Evolutionary conservation across 768 basidiomycete species (phyloP).

Genomic region (Hemileccinum impolitum): DNA sequence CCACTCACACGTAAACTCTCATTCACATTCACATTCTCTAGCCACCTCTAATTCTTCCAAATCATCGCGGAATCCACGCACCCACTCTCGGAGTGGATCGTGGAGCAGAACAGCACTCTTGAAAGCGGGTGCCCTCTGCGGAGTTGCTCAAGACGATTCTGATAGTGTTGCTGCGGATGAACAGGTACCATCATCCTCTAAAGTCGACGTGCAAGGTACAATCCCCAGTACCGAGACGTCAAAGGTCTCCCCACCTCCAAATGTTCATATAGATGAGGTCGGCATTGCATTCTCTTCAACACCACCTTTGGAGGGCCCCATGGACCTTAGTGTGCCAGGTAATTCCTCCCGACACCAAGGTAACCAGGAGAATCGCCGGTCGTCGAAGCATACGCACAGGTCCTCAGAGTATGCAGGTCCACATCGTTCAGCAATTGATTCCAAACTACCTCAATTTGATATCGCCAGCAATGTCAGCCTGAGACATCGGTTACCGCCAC

Average conservation of each 20-base stretch:
- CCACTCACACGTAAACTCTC: slow-evolving; percentile 27
- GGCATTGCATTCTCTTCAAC: slow-evolving; percentile 45
- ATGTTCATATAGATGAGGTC: slow-evolving; percentile 27
- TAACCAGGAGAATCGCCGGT: slow-evolving; percentile 1
- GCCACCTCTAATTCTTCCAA: slow-evolving; percentile 32
- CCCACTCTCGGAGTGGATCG: slow-evolving; percentile 38
- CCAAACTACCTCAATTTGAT: slow-evolving; percentile 11
- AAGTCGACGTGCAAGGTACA: slow-evolving; percentile 23
- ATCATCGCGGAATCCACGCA: slow-evolving; percentile 24
- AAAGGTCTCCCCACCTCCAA: slow-evolving; percentile 32
- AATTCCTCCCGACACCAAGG: slow-evolving; percentile 30
- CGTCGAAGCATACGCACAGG: slow-evolving; percentile 19
- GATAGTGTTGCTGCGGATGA: slow-evolving; percentile 21
- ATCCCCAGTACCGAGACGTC: slow-evolving; percentile 6
- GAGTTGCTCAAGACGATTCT: slow-evolving; percentile 23
- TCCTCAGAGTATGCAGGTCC: slow-evolving; percentile 40
- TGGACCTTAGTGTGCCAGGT: slow-evolving; percentile 22
- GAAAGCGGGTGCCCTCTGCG: slow-evolving; percentile 33
- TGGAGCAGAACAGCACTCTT: slow-evolving; percentile 37
- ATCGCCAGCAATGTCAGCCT: slow-evolving; percentile 29
- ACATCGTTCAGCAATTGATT: slow-evolving; percentile 34
- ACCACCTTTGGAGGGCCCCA: slow-evolving; percentile 24
- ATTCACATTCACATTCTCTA: slow-evolving; percentile 40
- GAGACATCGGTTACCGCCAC: slow-evolving; percentile 38
- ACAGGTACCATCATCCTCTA: slow-evolving; percentile 21